These are phyloP conservation scores for Sclerotinia borealis DNA, from an alignment of 2,329 filamentous ascomycete species.

Conservation along the genomic window DNA sequence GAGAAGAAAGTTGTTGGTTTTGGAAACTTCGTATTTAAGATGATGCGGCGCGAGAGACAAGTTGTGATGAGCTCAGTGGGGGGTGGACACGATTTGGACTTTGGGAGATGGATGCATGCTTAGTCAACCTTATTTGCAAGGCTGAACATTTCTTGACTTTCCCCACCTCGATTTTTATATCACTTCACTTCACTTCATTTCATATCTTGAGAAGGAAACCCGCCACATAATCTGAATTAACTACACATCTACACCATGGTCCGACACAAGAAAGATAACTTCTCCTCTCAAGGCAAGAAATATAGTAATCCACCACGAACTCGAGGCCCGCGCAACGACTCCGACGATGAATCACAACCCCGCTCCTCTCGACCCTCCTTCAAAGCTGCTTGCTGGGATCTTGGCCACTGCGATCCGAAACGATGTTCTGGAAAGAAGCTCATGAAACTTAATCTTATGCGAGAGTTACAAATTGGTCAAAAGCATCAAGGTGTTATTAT, in stretches of 20 bases:
- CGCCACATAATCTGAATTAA: background rate
- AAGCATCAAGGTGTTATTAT: conserved; percentile 89
- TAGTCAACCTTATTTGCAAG: conserved; percentile 3
- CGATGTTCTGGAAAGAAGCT: conserved; percentile 92
- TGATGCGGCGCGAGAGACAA: conserved; percentile 4
- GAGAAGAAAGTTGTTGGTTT: background rate
- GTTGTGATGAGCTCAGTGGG: conserved; percentile 4
- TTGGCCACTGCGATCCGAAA: conserved; percentile 96
- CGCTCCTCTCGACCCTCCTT: conserved; percentile 48
- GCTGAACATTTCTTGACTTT: conserved; percentile 4
- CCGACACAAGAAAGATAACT: conserved; percentile 89
- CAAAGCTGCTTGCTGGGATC: conserved; percentile 96
- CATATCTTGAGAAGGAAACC: background rate
- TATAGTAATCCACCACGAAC: conserved; percentile 51
- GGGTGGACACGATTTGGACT: conserved; percentile 11
- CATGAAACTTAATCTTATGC: conserved; percentile 89
- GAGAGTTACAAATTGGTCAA: conserved; percentile 84
- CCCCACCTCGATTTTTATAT: conserved; percentile 4
- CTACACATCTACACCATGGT: conserved; percentile 55
- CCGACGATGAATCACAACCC: conserved; percentile 37
- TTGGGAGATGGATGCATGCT: conserved; percentile 5
- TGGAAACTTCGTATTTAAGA: background rate
- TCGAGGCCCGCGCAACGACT: conserved; percentile 39
- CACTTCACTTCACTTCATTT: conserved; percentile 3
- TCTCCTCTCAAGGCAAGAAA: conserved; percentile 62